phyloP scores from a whole-genome alignment of 345 rosid species.

The Geranium rotundifolium region DNA sequence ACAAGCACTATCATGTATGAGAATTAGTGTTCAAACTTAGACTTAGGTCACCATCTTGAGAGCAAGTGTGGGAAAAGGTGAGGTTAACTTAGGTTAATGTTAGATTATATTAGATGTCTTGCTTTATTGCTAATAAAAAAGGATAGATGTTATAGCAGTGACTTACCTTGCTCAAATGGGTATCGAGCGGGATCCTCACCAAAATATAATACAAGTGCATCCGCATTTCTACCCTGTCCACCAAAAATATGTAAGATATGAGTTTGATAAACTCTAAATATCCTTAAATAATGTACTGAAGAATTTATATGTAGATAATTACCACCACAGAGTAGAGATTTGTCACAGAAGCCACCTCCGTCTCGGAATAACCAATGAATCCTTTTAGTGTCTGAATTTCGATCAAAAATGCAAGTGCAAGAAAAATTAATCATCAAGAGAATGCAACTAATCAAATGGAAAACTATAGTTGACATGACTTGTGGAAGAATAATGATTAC shows the following conservation, averaged over 20 bases:
- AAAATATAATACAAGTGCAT: slow-evolving; percentile 87
- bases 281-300: neutral
- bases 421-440: neutral
- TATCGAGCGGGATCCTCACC: slow-evolving; percentile 96
- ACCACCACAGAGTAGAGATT: slow-evolving; percentile 86
- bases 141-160: neutral
- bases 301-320: slow-evolving; percentile 9
- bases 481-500: neutral
- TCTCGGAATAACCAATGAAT: slow-evolving; percentile 65
- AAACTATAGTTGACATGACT: neutral
- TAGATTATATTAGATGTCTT: too few relatives aligned
- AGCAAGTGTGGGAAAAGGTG: too few relatives aligned
- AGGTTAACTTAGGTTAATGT: too few relatives aligned
- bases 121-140: too few relatives aligned
- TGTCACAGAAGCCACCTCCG: slow-evolving; percentile 70
- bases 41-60: too few relatives aligned
- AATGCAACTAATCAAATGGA: neutral
- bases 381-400: slow-evolving; percentile 55
- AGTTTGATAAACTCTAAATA: neutral
- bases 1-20: too few relatives aligned
- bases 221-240: slow-evolving; percentile 94
- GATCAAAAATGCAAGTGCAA: slow-evolving; percentile 8
- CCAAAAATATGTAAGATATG: slow-evolving; percentile 7
- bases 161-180: slow-evolving; percentile 96
- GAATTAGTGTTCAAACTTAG: too few relatives aligned